These are phyloP conservation scores for Rhizomucor miehei DNA, from an alignment of 371 early-diverging fungal genomes.

Conservation along the genomic window DNA sequence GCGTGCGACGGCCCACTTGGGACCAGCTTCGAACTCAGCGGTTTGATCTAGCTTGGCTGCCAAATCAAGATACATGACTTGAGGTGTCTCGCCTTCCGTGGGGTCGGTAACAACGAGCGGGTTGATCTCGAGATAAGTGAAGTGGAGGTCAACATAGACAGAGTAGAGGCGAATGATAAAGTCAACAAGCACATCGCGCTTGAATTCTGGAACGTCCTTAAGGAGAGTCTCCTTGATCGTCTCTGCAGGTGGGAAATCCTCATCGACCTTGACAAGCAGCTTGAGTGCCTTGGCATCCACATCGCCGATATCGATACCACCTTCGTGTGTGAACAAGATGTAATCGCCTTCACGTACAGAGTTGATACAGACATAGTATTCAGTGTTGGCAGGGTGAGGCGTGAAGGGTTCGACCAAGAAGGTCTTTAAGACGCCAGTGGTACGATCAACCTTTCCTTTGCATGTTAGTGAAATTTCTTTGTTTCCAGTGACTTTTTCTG, in stretches of 20 bases:
- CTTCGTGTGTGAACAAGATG: conserved; percentile 95
- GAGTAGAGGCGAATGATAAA: conserved; percentile 91
- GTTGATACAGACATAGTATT: conserved; percentile 97
- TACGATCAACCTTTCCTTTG: conserved; percentile 68
- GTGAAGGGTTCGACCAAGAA: conserved; percentile 96
- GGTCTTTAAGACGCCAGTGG: conserved; percentile 85
- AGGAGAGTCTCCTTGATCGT: conserved; percentile 67
- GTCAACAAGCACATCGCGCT: conserved; percentile 83
- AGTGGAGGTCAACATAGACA: conserved; percentile 94
- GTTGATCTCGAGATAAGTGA: conserved; percentile 98
- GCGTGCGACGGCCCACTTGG: conserved; percentile 84
- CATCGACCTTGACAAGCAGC: conserved; percentile 71
- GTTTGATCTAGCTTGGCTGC: conserved; percentile 99
- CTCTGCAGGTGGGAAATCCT: conserved; percentile 61
- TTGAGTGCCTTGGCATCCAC: conserved; percentile 96
- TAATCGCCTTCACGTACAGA: conserved; percentile 93
- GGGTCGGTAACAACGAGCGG: conserved; percentile 92
- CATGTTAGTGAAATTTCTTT: neutral
- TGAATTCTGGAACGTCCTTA: conserved; percentile 61
- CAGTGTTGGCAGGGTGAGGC: conserved; percentile 88
- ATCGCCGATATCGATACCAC: conserved; percentile 97
- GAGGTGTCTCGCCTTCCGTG: conserved; percentile 52
- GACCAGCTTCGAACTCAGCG: conserved; percentile 94
- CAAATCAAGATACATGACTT: conserved; percentile 91
- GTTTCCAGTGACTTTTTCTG: neutral